These are phyloP conservation scores for Ammopiptanthus mongolicus DNA, from an alignment of 306 rosid genomes.

Conservation along the genomic window DNA sequence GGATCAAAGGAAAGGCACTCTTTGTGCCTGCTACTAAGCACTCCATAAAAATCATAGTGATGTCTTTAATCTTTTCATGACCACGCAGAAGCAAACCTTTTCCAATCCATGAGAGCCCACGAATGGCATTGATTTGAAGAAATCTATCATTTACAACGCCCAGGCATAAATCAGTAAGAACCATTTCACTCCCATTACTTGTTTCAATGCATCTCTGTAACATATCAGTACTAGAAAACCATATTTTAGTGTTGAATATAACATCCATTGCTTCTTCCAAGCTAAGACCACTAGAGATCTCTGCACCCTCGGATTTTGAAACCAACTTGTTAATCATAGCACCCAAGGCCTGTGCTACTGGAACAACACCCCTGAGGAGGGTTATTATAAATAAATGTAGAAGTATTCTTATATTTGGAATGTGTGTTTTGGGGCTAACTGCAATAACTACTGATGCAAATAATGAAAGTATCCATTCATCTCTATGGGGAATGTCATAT, in stretches of 20 bases:
- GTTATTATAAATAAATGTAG: slow-evolving; percentile 52
- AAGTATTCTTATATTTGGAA: slow-evolving; percentile 52
- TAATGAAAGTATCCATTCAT: slow-evolving; percentile 62
- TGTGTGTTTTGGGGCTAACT: slow-evolving; percentile 43
- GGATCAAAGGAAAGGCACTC: slow-evolving; percentile 28
- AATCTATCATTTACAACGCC: slow-evolving; percentile 42
- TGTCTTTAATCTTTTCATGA: slow-evolving; percentile 76
- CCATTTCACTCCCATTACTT: slow-evolving; percentile 39
- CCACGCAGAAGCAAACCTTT: slow-evolving; percentile 87
- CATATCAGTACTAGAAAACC: slow-evolving; percentile 31
- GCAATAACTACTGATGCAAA: slow-evolving; percentile 79
- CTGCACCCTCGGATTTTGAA: slow-evolving; percentile 37
- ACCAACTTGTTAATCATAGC: slow-evolving; percentile 77
- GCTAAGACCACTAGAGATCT: slow-evolving; percentile 37
- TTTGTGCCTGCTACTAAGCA: slow-evolving; percentile 46
- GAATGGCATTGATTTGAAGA: slow-evolving; percentile 64
- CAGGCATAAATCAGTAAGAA: slow-evolving; percentile 62
- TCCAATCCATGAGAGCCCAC: slow-evolving; percentile 94
- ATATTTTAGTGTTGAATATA: slow-evolving; percentile 47
- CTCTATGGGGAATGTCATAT: slow-evolving; percentile 42
- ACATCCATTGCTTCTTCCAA: slow-evolving; percentile 78
- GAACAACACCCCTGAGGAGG: slow-evolving; percentile 66
- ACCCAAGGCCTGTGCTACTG: slow-evolving; percentile 91
- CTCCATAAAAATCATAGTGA: slow-evolving; percentile 59
- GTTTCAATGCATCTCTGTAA: slow-evolving; percentile 25